Evolutionary conservation across 148 eudicot genomes (phyloP), one percentile per base, ranked within the genome.

Genomic region (Euryodendron excelsum): DNA sequence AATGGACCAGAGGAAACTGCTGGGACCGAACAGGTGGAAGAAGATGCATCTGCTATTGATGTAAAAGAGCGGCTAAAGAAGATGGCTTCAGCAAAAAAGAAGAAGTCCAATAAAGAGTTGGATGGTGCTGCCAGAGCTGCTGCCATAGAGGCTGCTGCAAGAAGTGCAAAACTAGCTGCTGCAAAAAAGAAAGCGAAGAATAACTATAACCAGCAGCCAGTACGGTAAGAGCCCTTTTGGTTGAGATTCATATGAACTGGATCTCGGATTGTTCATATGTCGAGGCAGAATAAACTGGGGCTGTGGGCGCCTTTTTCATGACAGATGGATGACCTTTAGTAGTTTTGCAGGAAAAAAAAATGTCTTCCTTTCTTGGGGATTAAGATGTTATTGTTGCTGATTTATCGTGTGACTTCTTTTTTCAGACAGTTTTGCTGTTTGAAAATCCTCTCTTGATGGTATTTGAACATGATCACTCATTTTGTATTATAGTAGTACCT

Each of bases 131-230:
- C 88, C 9, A 89, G 60, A 76, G 91, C 91, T 1, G 91, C 90
- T 12, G 88, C 91, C 3, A 72, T 63, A 55, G 91, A 89, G 82
- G 91, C 90, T 62, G 91, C 90, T 72, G 90, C 91, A 1, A 85
- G 91, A 80, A 89, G 80, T 55, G 91, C 91, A 66, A 87, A 65
- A 80, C 88, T 89, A 44, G 91, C 91, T 47, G 88, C 91, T 61
- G 85, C 91, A 11, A 89, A 89, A 80, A 89, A 87, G 91, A 89
- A 89, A 78, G 91, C 87, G 87, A 89, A 89, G 83, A 89, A 82
- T 77, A 90, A 87, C 75, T 89, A 89, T 84, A 89, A 89, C 84
- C 92, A 89, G 80, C 92, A 89, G 72, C 92, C 92, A 1, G 88
- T 87, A 23, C 58, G 92, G 81, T 89, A 80, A 77, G 67, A 25